Evolutionary conservation across 2,329 filamentous ascomycete species (phyloP).

Genomic region (Capronia coronata): DNA sequence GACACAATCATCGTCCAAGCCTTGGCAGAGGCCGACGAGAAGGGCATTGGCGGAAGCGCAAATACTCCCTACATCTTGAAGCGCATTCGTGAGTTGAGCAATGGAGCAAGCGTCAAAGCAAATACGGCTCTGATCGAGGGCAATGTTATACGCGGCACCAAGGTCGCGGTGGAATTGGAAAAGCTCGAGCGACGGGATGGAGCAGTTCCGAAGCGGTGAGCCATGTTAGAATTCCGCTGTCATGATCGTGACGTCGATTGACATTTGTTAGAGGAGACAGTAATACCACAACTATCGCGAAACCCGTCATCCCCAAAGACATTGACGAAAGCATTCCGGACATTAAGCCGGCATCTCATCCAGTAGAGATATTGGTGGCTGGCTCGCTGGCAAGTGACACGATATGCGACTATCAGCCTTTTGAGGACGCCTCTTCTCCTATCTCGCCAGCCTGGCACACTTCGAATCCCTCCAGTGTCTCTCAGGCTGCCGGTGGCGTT

Average conservation of each 20-base stretch:
- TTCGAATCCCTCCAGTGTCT: constrained; percentile 77
- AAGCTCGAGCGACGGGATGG: constrained; percentile 42
- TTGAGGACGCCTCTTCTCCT: constrained; percentile 33
- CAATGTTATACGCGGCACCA: constrained; percentile 60
- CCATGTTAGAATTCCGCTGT: constrained; percentile 17
- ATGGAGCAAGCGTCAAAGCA: constrained; percentile 62
- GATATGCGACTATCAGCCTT: constrained; percentile 67
- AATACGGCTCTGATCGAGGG: constrained; percentile 65
- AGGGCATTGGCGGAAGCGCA: constrained; percentile 63
- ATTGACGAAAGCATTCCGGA: not conserved
- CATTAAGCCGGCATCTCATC: constrained; percentile 7
- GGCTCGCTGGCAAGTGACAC: constrained; percentile 83
- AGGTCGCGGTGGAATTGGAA: constrained; percentile 57
- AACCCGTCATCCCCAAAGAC: not conserved
- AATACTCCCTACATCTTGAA: constrained; percentile 80
- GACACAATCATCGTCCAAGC: constrained; percentile 62
- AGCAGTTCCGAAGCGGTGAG: constrained; percentile 23
- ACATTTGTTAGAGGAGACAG: constrained; percentile 10
- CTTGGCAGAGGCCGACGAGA: constrained; percentile 56
- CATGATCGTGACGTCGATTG: constrained; percentile 3
- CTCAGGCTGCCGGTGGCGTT: constrained; percentile 80
- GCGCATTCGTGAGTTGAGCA: constrained; percentile 72
- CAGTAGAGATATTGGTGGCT: constrained; percentile 69
- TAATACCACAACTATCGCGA: not conserved
- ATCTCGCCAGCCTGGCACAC: constrained; percentile 54